Evolutionary conservation across 1,284 basidiomycete genomes (phyloP).

Genomic region (Cryptococcus sp.): DNA sequence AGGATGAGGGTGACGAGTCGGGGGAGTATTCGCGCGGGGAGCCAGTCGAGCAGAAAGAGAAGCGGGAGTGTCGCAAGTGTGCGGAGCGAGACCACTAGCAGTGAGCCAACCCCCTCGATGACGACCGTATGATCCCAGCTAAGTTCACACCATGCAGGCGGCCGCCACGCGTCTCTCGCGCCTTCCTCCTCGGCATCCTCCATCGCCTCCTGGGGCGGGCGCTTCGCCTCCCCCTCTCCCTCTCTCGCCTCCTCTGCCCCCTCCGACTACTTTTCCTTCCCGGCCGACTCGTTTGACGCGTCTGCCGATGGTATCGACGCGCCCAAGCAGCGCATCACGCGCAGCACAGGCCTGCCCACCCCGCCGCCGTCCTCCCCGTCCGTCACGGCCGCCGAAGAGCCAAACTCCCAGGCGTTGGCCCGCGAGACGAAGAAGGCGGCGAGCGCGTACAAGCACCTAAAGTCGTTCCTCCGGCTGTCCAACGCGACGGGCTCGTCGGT

Average conservation of each 20-base stretch:
- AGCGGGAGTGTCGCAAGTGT: constrained; percentile 38
- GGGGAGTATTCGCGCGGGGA: constrained; percentile 6
- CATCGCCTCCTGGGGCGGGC: constrained; percentile 10
- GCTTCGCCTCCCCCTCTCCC: constrained; percentile 28
- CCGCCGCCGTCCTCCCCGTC: constrained; percentile 31
- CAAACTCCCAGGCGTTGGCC: background rate
- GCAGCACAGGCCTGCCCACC: constrained; percentile 17
- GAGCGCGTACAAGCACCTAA: constrained; percentile 45
- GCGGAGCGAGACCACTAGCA: constrained; percentile 31
- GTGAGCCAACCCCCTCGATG: background rate
- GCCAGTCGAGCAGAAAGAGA: constrained; percentile 21
- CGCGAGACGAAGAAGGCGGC: background rate
- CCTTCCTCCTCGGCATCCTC: constrained; percentile 16
- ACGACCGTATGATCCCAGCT: too few relatives aligned
- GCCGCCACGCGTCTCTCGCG: constrained; percentile 17
- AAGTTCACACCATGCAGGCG: background rate
- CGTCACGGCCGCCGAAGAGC: constrained; percentile 6
- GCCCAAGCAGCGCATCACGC: constrained; percentile 9
- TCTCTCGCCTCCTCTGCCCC: constrained; percentile 26
- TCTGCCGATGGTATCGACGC: constrained; percentile 19
- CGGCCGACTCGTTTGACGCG: constrained; percentile 17
- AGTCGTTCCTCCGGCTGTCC: constrained; percentile 38
- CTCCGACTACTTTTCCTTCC: constrained; percentile 20
- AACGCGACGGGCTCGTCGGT: constrained; percentile 4
- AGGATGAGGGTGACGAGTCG: constrained; percentile 29